Evolutionary conservation across 2,329 filamentous ascomycete genomes (phyloP).

Genomic region (Ophiostoma novo-ulmi): DNA sequence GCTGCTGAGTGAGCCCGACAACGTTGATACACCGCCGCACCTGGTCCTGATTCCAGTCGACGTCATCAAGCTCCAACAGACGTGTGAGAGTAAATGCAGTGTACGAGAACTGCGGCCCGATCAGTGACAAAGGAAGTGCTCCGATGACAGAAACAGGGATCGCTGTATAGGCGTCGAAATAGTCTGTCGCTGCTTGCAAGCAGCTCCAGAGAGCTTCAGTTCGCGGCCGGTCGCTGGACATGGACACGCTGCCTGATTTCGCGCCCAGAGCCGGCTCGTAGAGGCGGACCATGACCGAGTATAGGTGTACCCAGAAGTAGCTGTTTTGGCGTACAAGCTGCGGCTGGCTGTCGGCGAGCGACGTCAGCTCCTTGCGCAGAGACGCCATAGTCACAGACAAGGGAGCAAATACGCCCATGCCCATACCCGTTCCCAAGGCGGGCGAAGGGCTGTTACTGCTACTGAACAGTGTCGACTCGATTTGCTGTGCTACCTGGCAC

Average conservation of each 20-base stretch:
- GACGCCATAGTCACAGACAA: slow-evolving; percentile 36
- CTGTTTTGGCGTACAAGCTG: slow-evolving; percentile 28
- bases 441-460: slow-evolving; percentile 35
- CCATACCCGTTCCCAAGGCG: slow-evolving; percentile 24
- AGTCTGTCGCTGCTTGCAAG: slow-evolving; percentile 32
- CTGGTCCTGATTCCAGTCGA: slow-evolving; percentile 37
- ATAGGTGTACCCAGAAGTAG: slow-evolving; percentile 36
- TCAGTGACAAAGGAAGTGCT: slow-evolving; percentile 33
- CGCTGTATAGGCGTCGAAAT: slow-evolving; percentile 31
- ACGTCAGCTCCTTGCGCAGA: slow-evolving; percentile 35
- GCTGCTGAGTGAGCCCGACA: slow-evolving; percentile 27
- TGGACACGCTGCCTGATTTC: background rate
- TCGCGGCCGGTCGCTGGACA: slow-evolving; percentile 30
- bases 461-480: slow-evolving; percentile 29
- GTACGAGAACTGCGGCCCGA: slow-evolving; percentile 34
- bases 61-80: slow-evolving; percentile 35
- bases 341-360: slow-evolving; percentile 24
- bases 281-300: slow-evolving; percentile 34
- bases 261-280: slow-evolving; percentile 38
- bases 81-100: slow-evolving; percentile 35
- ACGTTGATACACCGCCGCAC: slow-evolving; percentile 37
- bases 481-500: slow-evolving; percentile 32
- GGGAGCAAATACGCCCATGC: slow-evolving; percentile 30
- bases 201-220: slow-evolving; percentile 38
- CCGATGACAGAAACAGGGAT: slow-evolving; percentile 31